Evolutionary conservation across 208 protist species (phyloP), one percentile per base, ranked within the genome.

Genomic region (Acanthamoeba triangularis): DNA sequence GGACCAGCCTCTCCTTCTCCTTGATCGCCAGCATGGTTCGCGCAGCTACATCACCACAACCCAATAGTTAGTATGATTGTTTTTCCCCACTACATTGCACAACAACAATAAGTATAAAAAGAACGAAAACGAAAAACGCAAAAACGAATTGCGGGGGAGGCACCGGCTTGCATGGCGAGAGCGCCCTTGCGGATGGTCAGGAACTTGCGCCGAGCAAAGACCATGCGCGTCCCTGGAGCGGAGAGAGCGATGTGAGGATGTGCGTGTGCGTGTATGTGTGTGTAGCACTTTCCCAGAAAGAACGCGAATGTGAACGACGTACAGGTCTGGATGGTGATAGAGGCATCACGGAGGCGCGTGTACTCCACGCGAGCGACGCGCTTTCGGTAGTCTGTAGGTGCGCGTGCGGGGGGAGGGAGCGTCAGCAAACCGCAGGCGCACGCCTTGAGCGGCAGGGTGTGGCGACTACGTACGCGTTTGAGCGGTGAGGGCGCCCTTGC

Each of bases 1-100:
- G 41, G n/a, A 85, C 41, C 13, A 56, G 44, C 33, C 72, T 25
- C 56, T 87, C 23, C 49, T 85, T 94, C 69, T 94, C 91, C 49
- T 94, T 94, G 63, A 85, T 74, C n/a, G 87, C 87, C 87, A 93
- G 28, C 87, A 93, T 72, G 59, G 41, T 59, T 7, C 87, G 87
- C 41, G 65, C 33, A 44, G 87, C 87, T 93, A 20, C 28, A 11
- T 28, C 18, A 25, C 28, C 74, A 84, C 18, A 10, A 84, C 23
- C n/a, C 28, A 74, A 74, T 8, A 3, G 0, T 28, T 5, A 33
- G 1, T 35, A n/a, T n/a, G n/a, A n/a, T n/a, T n/a, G n/a, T n/a
- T n/a, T n/a, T n/a, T n/a, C n/a, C n/a, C n/a, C n/a, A n/a, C n/a
- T n/a, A n/a, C n/a, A n/a, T n/a, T n/a, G n/a, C n/a, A n/a, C n/a